Evolutionary conservation across 805 yeast species (phyloP), one percentile per base, ranked within the genome.

Genomic region (Pichia membranifaciens): DNA sequence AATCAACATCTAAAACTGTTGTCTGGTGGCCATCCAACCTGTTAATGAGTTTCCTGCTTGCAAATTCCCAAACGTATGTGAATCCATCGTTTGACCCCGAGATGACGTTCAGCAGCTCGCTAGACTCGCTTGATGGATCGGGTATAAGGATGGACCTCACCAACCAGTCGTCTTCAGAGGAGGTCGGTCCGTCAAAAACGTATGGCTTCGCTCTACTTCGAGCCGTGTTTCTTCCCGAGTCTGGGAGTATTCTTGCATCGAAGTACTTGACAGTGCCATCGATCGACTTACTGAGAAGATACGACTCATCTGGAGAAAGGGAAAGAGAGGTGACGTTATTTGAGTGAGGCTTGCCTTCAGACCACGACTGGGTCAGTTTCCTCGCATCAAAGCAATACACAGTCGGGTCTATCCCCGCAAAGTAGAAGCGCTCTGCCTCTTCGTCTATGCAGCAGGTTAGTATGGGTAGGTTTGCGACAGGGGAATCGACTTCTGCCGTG

Each of bases 371-470:
- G 1, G 65, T 64, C 5, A 67, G 47, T 3, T 68, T 61, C 45
- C 87, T 62, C 7, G 77, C 42, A 56, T 87, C 95, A 66, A 75
- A 82, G 2, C 79, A 82, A 37, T 66, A 58, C 0, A 87, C 71
- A 0, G 70, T 66, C 1, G 87, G 83, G 52, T 87, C 91, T 3
- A 87, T 75, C 0, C 95, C 95, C 0, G 82, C 68, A 5, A 78
- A 70, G 54, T 70, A 86, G 4, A 83, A 55, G 13, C 67, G 62
- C 15, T 65, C 60, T 1, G 76, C 79, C 37, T 63, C 62, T 3
- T 59, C 56, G 51, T 64, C 68, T 15, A 66, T 58, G 18, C 64
- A 55, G 54, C 78, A 75, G 0, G 86, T 69, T 18, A 84, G 61
- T 1, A 86, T 54, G 0, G 95, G 93, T 8, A 37, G 16, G 21